A percentile compares a stretch with the other conserved stretches of the same genome.
Conservation (phyloP, 1,139 yeast genomes). For the Zhuliangozyma blackwelliae region DNA sequence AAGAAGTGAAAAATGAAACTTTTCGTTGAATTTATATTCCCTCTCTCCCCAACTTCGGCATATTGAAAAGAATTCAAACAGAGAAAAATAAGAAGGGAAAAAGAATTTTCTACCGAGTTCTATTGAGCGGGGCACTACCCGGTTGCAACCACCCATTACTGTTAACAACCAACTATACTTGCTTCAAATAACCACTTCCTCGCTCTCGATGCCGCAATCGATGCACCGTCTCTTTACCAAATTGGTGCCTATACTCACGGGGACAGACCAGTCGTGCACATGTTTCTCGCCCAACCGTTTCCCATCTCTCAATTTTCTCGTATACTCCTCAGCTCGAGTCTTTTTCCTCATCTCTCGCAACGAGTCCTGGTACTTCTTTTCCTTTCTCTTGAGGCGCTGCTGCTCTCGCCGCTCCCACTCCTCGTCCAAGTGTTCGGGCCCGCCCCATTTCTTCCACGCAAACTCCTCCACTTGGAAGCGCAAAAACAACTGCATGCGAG, state of each 20-base stretch:
- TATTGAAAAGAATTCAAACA: too few relatives aligned
- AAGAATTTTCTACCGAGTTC: constrained; percentile 2
- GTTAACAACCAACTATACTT: too few relatives aligned
- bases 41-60: too few relatives aligned
- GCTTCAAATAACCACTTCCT: constrained; percentile 42
- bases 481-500: constrained; percentile 87
- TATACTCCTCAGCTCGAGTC: constrained; percentile 89
- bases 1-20: too few relatives aligned
- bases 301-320: constrained; percentile 62
- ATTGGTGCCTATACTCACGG: constrained; percentile 36
- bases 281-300: constrained; percentile 52
- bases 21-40: too few relatives aligned
- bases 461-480: constrained; percentile 88
- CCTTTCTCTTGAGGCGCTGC: constrained; percentile 66
- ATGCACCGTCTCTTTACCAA: constrained; percentile 61
- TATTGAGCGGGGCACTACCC: constrained; percentile 1
- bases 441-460: constrained; percentile 95
- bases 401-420: constrained; percentile 88
- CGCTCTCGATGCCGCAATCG: constrained; percentile 82
- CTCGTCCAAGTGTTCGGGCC: constrained; percentile 79
- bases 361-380: constrained; percentile 70
- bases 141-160: too few relatives aligned
- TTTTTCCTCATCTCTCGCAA: constrained; percentile 83
- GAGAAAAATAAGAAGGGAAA: background rate
- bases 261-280: constrained; percentile 72